phyloP scores from a whole-genome alignment of 1,284 basidiomycete genomes.

The Leccinum griseonigrum region DNA sequence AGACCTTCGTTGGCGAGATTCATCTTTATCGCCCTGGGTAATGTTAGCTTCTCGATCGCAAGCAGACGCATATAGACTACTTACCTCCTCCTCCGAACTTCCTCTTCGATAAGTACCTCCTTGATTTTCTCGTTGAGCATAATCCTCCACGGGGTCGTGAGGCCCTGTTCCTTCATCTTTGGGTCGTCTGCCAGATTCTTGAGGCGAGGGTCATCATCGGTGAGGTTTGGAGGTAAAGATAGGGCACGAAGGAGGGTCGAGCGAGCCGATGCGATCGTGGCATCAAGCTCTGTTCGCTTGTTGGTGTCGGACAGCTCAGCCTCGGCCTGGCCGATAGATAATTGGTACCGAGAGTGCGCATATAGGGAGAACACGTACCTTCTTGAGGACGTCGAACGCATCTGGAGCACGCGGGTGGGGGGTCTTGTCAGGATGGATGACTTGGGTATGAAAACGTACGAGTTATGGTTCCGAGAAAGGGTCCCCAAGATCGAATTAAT shows the following conservation, averaged over 20 bases:
- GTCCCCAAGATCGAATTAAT: slow-evolving; percentile 6
- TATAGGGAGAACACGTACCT: slow-evolving; percentile 44
- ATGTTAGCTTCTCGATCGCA: slow-evolving; percentile 3
- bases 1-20: slow-evolving; percentile 83
- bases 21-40: slow-evolving; percentile 74
- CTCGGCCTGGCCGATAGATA: slow-evolving; percentile 55
- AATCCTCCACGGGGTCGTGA: slow-evolving; percentile 56
- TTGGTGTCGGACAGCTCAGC: slow-evolving; percentile 71
- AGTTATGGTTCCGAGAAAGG: slow-evolving; percentile 2
- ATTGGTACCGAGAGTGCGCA: background rate
- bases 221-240: slow-evolving; percentile 54
- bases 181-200: slow-evolving; percentile 41
- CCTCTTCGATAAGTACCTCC: slow-evolving; percentile 79
- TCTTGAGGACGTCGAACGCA: slow-evolving; percentile 82
- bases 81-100: slow-evolving; percentile 74
- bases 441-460: slow-evolving; percentile 51
- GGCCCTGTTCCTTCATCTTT: slow-evolving; percentile 33
- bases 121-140: slow-evolving; percentile 68
- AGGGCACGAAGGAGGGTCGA: slow-evolving; percentile 56
- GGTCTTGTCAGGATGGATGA: slow-evolving; percentile 87
- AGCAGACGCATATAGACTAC: slow-evolving; percentile 26
- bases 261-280: slow-evolving; percentile 71
- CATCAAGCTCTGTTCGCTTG: slow-evolving; percentile 77
- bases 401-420: slow-evolving; percentile 76
- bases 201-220: slow-evolving; percentile 55